Evolutionary conservation across 768 basidiomycete species (phyloP).

Genomic region (Amanita phalloides): DNA sequence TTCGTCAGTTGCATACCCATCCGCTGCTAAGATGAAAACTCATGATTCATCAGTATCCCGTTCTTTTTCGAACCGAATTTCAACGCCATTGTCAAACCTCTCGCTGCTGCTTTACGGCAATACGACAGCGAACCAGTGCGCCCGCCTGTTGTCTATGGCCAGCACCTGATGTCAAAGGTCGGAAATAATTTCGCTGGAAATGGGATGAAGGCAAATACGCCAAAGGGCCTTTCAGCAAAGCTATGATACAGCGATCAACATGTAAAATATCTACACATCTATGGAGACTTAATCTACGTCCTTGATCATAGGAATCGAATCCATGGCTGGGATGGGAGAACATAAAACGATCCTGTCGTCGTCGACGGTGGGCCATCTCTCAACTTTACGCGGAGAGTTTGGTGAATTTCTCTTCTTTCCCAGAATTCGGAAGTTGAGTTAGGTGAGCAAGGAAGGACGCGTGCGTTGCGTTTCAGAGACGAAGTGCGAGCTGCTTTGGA

Average conservation of each 20-base stretch:
- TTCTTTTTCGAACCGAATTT: constrained; percentile 96
- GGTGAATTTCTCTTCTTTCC: too few species aligned
- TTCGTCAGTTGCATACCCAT: constrained; percentile 40
- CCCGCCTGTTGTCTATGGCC: constrained; percentile 58
- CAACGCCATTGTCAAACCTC: constrained; percentile 53
- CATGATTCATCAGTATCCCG: constrained; percentile 47
- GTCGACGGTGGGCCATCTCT: too few species aligned
- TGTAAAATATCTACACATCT: neutral
- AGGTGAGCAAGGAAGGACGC: too few species aligned
- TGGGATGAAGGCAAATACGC: constrained; percentile 15
- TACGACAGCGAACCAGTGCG: constrained; percentile 15
- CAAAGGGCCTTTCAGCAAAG: constrained; percentile 11
- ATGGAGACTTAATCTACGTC: neutral
- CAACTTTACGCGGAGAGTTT: too few species aligned
- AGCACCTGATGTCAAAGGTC: constrained; percentile 69
- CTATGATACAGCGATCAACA: neutral
- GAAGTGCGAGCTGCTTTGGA: too few species aligned
- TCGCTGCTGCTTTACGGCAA: constrained; percentile 46
- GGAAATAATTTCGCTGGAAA: constrained; percentile 51
- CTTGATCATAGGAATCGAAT: too few species aligned
- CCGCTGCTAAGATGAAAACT: neutral
- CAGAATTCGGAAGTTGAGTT: too few species aligned
- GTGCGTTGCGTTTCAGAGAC: too few species aligned
- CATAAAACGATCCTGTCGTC: too few species aligned
- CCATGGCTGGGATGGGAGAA: too few species aligned